Evolutionary conservation across 2,329 filamentous ascomycete genomes (phyloP), one percentile per base, ranked within the genome.

Genomic region (Didymella lethalis): DNA sequence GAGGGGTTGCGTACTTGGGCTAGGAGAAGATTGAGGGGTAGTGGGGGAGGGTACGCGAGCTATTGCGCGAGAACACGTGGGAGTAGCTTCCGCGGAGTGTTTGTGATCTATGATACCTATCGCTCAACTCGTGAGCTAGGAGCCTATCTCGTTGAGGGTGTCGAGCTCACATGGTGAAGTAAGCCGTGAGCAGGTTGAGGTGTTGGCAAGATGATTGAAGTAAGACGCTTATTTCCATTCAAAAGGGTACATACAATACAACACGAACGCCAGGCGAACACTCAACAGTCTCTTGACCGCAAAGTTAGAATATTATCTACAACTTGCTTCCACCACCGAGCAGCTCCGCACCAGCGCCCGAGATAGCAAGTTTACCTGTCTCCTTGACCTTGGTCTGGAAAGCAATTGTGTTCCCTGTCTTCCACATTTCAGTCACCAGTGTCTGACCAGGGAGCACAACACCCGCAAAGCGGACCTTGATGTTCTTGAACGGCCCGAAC

Each of bases 401-500:
- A 62, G 92, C 79, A 52, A 97, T 85, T 73, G 86, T 90, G 73
- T 86, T 86, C 41, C 87, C 88, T 69, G 94, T 91, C 82, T 90
- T 93, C 93, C 93, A 97, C 92, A 96, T 96, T 84, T 97, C 92
- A 6, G 92, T 96, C 66, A 90, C 85, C 57, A 97, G 85, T 25
- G 92, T 96, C 85, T 97, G 90, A 10, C 93, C 93, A 0, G 92
- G 93, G 51, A 94, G 78, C 5, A 97, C 93, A 10, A 91, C 89
- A 54, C 93, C 92, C 1, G 91, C 92, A 77, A 97, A 97, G 66
- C 93, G 84, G 18, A 96, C 93, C 85, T 97, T 97, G 81, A 97
- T 88, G 81, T 93, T 97, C 85, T 91, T 93, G 81, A 90, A 92
- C 36, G 85, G 80, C 4, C 95, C 95, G 72, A 88, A 98, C 64